Evolutionary conservation across 306 rosid genomes (phyloP).

Genomic region (Gleditsia sinensis): DNA sequence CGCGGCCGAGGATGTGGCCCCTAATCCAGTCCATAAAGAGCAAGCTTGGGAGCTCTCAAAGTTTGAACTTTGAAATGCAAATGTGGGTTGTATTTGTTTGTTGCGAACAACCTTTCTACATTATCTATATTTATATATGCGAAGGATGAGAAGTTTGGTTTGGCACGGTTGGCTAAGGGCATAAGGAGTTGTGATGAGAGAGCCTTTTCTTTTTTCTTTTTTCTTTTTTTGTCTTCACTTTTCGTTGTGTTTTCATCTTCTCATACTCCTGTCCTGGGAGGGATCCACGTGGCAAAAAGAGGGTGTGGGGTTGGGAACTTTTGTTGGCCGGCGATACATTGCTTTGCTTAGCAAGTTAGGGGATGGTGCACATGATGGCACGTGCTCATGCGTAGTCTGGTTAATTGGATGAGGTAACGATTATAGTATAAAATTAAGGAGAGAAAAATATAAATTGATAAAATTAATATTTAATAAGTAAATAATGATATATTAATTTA

Average conservation of each 20-base stretch:
- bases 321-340: constrained; percentile 39
- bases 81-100: neutral
- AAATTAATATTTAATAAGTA: too few species aligned
- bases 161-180: constrained; percentile 21
- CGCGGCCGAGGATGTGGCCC: constrained; percentile 54
- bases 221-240: neutral
- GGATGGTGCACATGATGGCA: constrained; percentile 18
- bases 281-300: constrained; percentile 48
- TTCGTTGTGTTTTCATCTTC: constrained; percentile 6
- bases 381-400: neutral
- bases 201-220: neutral
- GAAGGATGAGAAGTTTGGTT: neutral
- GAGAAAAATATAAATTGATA: too few species aligned
- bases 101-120: neutral
- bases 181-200: neutral
- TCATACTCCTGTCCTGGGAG: constrained; percentile 38
- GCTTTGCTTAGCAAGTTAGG: neutral
- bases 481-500: too few species aligned
- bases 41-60: neutral
- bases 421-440: too few species aligned
- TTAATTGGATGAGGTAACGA: too few species aligned
- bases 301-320: neutral
- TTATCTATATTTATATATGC: constrained; percentile 6
- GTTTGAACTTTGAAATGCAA: neutral
- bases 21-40: constrained; percentile 55